Base-by-base conservation (phyloP, 2,329 filamentous ascomycete genomes). In the Diaporthe sp. region DNA sequence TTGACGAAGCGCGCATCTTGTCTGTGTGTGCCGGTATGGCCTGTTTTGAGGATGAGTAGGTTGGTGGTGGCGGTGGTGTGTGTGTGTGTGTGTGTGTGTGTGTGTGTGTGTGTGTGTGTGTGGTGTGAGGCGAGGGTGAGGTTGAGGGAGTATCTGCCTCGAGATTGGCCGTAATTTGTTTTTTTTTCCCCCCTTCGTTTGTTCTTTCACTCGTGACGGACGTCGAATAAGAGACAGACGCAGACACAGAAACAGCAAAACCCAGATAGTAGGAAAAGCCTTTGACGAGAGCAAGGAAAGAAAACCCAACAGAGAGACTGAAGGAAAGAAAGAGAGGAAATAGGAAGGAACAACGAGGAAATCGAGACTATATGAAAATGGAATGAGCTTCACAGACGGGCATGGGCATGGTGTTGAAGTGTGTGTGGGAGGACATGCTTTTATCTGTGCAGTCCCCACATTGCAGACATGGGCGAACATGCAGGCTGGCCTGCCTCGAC, bases 1-100 rank as follows among this genome's bases (percentile, higher is more conserved):
- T 78, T 77, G 85, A 82, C 76, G 87, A 87, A 78, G 84, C 82
- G 79, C 85, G 86, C 90, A 92, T 92, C 66, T 80, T 85, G 80
- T 73, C 70, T 58, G 68, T 71, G 76, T 51, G 37, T 15, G 37
- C 19, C 25, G 22, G n/a, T 35, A 12, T 47, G 44, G 10, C 15
- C 13, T 13, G 32, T 53, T 15, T 42, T 71, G 25, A n/a, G n/a
- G 30, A 50, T 30, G 61, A n/a, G n/a, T 15, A 44, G 30, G 27
- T 25, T 68, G 69, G 32, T 35, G 44, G 8, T 50, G 37, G 13
- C 12, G 39, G 12, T 70, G 35, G 42, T 35, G 19, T 44, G 44
- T 25, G 35, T 56, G 30, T 66, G 17, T 63, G 27, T 77, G 61
- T 76, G 25, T 37, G 35, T 37, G 19, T 44, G 47, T 25, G 35